A percentile compares a stretch with the other conserved stretches of the same genome.
Conservation (phyloP, 331 rosid species). For the Stylosanthes scabra region DNA sequence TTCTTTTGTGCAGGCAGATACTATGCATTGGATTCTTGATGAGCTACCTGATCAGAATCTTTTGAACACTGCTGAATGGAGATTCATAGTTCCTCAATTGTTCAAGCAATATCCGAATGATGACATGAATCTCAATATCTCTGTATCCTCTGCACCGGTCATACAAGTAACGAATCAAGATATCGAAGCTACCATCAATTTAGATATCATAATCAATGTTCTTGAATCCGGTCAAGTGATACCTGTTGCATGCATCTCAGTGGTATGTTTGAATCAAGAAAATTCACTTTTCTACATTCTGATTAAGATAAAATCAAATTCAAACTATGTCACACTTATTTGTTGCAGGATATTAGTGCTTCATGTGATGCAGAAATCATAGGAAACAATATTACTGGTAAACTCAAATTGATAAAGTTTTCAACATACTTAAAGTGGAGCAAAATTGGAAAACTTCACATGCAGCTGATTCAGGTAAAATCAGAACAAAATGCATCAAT, state of each 20-base stretch:
- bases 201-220: slow-evolving; percentile 68
- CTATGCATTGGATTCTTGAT: slow-evolving; percentile 66
- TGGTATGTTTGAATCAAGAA: slow-evolving; percentile 58
- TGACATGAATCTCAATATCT: slow-evolving; percentile 68
- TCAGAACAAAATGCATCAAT: background rate
- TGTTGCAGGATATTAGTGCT: slow-evolving; percentile 72
- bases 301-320: slow-evolving; percentile 12
- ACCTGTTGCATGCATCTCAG: slow-evolving; percentile 78
- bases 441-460: slow-evolving; percentile 72
- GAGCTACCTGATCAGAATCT: slow-evolving; percentile 58
- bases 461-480: slow-evolving; percentile 72
- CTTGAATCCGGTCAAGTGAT: slow-evolving; percentile 57
- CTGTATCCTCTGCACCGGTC: slow-evolving; percentile 69
- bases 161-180: slow-evolving; percentile 54
- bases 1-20: slow-evolving; percentile 57
- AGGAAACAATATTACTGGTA: slow-evolving; percentile 58
- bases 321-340: slow-evolving; percentile 22
- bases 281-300: no score
- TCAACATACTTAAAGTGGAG: slow-evolving; percentile 77
- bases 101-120: slow-evolving; percentile 78
- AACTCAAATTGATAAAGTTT: slow-evolving; percentile 60
- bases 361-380: slow-evolving; percentile 54
- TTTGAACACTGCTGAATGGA: slow-evolving; percentile 83
- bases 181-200: slow-evolving; percentile 43
- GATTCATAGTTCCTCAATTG: slow-evolving; percentile 75